phyloP scores from a whole-genome alignment of 83 land plant genomes.

The Thuja plicata region DNA sequence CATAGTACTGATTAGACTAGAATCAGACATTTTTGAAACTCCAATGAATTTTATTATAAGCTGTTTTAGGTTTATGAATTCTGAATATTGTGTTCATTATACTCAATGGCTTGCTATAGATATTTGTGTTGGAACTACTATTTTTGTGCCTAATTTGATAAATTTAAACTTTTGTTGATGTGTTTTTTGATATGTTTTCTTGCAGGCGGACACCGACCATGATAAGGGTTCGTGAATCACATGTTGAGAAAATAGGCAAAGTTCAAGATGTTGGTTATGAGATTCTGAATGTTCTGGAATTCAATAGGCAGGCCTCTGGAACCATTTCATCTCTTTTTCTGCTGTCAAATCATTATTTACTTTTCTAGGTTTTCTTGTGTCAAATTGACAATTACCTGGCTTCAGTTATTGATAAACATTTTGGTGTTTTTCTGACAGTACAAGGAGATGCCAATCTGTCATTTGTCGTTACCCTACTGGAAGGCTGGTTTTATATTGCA shows the following conservation, averaged over 20 bases:
- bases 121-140: background rate
- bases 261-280: slow-evolving; percentile 86
- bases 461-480: slow-evolving; percentile 94
- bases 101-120: background rate
- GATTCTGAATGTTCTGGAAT: slow-evolving; percentile 95
- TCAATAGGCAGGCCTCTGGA: slow-evolving; percentile 70
- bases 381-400: background rate
- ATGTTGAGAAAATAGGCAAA: slow-evolving; percentile 89
- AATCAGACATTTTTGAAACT: background rate
- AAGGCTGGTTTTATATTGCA: slow-evolving; percentile 89
- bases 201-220: slow-evolving; percentile 92
- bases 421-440: slow-evolving; percentile 40
- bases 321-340: background rate
- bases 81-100: background rate
- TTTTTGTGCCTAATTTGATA: background rate
- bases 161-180: background rate
- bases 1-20: background rate
- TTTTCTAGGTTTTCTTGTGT: background rate
- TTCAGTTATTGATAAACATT: background rate
- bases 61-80: background rate
- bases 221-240: slow-evolving; percentile 92
- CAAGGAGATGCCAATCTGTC: slow-evolving; percentile 98
- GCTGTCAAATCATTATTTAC: background rate
- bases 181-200: slow-evolving; percentile 1
- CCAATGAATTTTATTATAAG: background rate